A percentile compares a stretch with the other conserved stretches of the same genome.
Evolutionary conservation across 1,139 yeast species (phyloP).

Genomic region (Kazachstania sp.): DNA sequence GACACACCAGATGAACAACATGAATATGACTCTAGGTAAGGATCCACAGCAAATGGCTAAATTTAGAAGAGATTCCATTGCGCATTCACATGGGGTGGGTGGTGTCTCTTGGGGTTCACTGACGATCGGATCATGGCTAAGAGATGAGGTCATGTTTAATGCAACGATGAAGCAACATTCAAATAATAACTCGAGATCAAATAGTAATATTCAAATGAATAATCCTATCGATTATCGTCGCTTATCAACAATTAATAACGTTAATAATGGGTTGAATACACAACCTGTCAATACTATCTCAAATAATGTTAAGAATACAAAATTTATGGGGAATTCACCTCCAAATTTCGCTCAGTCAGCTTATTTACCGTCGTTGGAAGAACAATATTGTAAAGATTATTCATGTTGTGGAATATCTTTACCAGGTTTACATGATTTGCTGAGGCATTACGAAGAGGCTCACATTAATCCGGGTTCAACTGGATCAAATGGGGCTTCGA

Average conservation of each 20-base stretch:
- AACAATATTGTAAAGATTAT: conserved; percentile 92
- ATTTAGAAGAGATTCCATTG: conserved; percentile 63
- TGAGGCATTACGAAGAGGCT: conserved; percentile 93
- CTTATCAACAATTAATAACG: conserved; percentile 9
- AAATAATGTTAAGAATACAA: not conserved
- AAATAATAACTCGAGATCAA: conserved; percentile 1
- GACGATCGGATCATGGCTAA: conserved; percentile 90
- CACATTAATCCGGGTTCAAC: conserved; percentile 42
- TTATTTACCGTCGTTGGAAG: conserved; percentile 85
- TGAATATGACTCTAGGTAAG: not conserved
- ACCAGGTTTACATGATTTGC: conserved; percentile 86
- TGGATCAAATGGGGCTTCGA: not conserved
- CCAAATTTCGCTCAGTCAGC: conserved; percentile 35
- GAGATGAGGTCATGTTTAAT: conserved; percentile 68
- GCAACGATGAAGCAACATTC: conserved; percentile 7
- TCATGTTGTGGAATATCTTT: conserved; percentile 89
- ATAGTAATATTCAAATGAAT: not conserved
- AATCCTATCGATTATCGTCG: conserved; percentile 8
- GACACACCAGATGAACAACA: not conserved
- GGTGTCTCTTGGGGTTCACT: conserved; percentile 98
- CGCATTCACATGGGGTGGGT: conserved; percentile 96
- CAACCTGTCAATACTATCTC: not conserved
- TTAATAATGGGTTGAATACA: not conserved
- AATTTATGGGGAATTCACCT: conserved; percentile 1
- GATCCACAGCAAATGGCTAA: conserved; percentile 6